Base-by-base conservation (phyloP, 345 rosid genomes). In the Noccaea bulbosa region DNA sequence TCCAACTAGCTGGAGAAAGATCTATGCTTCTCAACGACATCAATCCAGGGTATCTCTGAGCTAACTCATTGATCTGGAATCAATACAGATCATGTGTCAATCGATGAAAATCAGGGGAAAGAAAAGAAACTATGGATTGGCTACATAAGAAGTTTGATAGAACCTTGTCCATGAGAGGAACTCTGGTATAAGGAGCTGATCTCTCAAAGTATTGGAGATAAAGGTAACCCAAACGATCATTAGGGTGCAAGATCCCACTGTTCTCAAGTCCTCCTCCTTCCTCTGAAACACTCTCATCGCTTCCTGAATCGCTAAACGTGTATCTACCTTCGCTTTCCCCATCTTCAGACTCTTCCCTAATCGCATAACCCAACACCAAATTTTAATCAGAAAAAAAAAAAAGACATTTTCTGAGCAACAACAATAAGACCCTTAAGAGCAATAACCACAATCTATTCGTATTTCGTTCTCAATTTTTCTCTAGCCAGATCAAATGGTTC, bases 1-100 rank as follows among this genome's bases (percentile, higher is more conserved):
- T 94, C 99, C 99, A 94, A 69, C 97, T 94, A 8, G 98, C 99
- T 0, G 99, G 99, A 8, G 99, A 94, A 79, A 94, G 99, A 84
- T 94, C 98, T 2, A 94, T 93, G 62, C 93, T 91, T 81, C 93
- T 86, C 74, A 94, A 74, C 10, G 96, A 84, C 89, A 85, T 88
- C 84, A 94, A 77, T 30, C 96, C 97, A 0, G 90, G 91, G 78
- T 75, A 83, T 78, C 84, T 83, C 65, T 69, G 80, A 77, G 97
- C 81, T 43, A 89, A 70, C 58, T 81, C 96, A 44, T 78, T 88
- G 72, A 94, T 89, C 99, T 94, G 81, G 53, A 73, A 61, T 2
- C 64, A 61, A 24, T 24, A 2, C 45, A 52, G 3, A 3, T 33
- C 44, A 68, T 5, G 43, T 24, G 59, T 50, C 43, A 50, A 4